phyloP scores from a whole-genome alignment of 2,329 filamentous ascomycete genomes.

The Trichoderma sp. region DNA sequence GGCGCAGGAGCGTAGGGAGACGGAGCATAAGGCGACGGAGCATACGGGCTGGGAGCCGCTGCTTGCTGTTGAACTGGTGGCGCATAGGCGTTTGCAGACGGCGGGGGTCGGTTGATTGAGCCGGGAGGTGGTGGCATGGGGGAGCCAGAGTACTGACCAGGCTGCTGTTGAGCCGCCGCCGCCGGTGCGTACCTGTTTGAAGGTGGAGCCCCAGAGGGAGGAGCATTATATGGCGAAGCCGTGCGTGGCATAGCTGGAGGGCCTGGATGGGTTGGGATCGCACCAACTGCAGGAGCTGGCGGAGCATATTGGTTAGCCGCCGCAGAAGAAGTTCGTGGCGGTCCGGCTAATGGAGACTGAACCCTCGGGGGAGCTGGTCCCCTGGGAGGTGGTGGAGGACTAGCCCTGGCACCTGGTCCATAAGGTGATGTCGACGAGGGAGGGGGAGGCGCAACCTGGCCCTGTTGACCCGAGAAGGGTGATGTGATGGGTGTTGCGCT shows the following conservation, averaged over 20 bases:
- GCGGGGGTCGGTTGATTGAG: slow-evolving; percentile 49
- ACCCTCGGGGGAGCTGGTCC: slow-evolving; percentile 70
- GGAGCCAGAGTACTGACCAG: slow-evolving; percentile 48
- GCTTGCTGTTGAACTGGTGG: slow-evolving; percentile 52
- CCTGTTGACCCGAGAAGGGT: slow-evolving; percentile 72
- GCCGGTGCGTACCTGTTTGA: slow-evolving; percentile 76
- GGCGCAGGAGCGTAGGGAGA: slow-evolving; percentile 50
- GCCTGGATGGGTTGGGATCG: slow-evolving; percentile 60
- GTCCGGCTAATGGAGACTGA: slow-evolving; percentile 69
- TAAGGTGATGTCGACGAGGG: slow-evolving; percentile 53
- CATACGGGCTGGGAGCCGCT: slow-evolving; percentile 43
- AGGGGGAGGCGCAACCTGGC: slow-evolving; percentile 60
- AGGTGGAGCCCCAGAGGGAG: slow-evolving; percentile 70
- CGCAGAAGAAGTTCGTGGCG: slow-evolving; percentile 62
- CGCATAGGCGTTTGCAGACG: slow-evolving; percentile 43
- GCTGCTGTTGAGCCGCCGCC: slow-evolving; percentile 58
- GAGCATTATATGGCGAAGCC: slow-evolving; percentile 83
- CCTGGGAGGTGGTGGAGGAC: slow-evolving; percentile 82
- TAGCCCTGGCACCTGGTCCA: slow-evolving; percentile 64
- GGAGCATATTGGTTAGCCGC: slow-evolving; percentile 60
- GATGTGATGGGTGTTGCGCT: slow-evolving; percentile 69
- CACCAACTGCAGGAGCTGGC: slow-evolving; percentile 65
- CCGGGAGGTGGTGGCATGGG: slow-evolving; percentile 48
- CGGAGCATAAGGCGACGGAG: slow-evolving; percentile 42
- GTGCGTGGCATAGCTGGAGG: slow-evolving; percentile 71